Conservation (phyloP, 2,329 filamentous ascomycete species). For the Blastomyces parvus region DNA sequence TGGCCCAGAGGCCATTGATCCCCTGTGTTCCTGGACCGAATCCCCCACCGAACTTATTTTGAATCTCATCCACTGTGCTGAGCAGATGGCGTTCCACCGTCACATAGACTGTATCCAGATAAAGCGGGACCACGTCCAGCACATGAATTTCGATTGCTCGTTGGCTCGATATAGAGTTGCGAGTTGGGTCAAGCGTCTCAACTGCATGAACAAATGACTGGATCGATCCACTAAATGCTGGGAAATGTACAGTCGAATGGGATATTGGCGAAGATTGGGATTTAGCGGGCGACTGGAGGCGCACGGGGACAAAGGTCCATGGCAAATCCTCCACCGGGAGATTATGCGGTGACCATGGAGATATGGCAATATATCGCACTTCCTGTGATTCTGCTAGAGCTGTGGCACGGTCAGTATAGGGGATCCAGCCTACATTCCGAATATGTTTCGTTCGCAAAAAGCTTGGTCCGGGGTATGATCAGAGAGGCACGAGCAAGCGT, state of each 20-base stretch:
- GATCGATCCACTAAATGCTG: slow-evolving; percentile 61
- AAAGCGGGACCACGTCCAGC: slow-evolving; percentile 68
- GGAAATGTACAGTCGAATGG: slow-evolving; percentile 68
- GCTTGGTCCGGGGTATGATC: neutral
- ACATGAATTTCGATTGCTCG: slow-evolving; percentile 75
- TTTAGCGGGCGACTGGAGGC: slow-evolving; percentile 37
- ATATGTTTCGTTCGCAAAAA: neutral
- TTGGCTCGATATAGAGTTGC: slow-evolving; percentile 60
- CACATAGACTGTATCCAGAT: slow-evolving; percentile 77
- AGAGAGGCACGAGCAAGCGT: neutral
- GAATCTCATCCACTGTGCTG: slow-evolving; percentile 69
- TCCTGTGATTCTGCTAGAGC: slow-evolving; percentile 23
- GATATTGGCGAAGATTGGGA: slow-evolving; percentile 53
- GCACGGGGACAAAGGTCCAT: slow-evolving; percentile 80
- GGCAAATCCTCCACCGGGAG: slow-evolving; percentile 48
- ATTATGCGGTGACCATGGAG: slow-evolving; percentile 36
- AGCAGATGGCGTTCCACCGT: slow-evolving; percentile 73
- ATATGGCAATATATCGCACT: slow-evolving; percentile 38
- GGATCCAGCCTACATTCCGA: neutral
- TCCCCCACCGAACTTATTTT: slow-evolving; percentile 68
- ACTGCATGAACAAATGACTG: slow-evolving; percentile 69
- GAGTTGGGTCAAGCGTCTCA: slow-evolving; percentile 65
- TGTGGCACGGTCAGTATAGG: neutral
- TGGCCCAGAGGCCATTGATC: slow-evolving; percentile 33
- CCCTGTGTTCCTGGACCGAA: slow-evolving; percentile 34